Conservation (phyloP, 331 rosid species). For the Phaseolus coccineus region DNA sequence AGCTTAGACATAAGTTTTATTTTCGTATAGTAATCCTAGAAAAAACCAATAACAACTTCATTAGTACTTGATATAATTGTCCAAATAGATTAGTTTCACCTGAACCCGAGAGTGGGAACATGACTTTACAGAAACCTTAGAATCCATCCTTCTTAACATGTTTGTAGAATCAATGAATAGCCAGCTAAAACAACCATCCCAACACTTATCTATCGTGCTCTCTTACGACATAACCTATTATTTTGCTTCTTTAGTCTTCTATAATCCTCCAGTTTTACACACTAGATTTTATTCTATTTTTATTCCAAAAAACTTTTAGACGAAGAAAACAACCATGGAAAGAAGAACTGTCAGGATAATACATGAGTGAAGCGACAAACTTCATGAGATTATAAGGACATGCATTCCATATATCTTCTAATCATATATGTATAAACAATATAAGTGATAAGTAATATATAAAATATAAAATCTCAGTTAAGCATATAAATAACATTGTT, state of each 20-base stretch:
- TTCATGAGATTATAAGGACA: constrained; percentile 12
- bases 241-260: constrained; percentile 10
- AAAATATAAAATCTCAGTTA: not conserved
- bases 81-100: constrained; percentile 1
- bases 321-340: constrained; percentile 17
- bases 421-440: not conserved
- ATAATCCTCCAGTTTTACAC: constrained; percentile 6
- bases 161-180: constrained; percentile 25
- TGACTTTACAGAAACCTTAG: constrained; percentile 36
- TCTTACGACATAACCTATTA: constrained; percentile 15
- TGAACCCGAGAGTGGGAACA: constrained; percentile 10
- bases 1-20: constrained; percentile 7
- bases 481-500: constrained; percentile 13
- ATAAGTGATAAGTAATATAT: not conserved
- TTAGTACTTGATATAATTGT: not conserved
- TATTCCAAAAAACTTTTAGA: not conserved
- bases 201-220: constrained; percentile 18
- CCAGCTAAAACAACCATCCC: not conserved
- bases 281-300: constrained; percentile 25
- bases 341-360: not conserved
- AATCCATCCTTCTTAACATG: constrained; percentile 31
- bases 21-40: constrained; percentile 4
- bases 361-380: constrained; percentile 37
- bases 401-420: constrained; percentile 20
- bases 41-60: not conserved